Conservation (phyloP, 179 eudicot species). For the Vitellaria paradoxa region DNA sequence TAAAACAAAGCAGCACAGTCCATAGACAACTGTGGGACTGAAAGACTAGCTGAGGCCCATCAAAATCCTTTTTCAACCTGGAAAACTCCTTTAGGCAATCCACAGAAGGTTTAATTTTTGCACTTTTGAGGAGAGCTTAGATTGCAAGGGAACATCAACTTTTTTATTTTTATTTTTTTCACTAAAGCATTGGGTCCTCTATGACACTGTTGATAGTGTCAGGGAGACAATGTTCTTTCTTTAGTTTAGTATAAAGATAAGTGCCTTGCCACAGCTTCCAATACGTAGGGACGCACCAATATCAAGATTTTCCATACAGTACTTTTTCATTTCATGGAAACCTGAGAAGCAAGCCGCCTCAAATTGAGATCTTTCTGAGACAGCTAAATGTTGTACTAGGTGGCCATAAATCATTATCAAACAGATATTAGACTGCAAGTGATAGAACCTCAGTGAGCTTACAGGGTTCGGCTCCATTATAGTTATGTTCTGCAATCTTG, state of each 20-base stretch:
- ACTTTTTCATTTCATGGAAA: not conserved
- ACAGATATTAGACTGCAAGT: not conserved
- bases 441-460: slow-evolving; percentile 7
- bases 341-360: not conserved
- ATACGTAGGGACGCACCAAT: not conserved
- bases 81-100: too few relatives aligned
- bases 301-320: not conserved
- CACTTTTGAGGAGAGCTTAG: not conserved
- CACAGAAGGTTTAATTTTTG: not conserved
- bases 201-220: not conserved
- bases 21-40: not conserved
- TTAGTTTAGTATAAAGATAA: not conserved
- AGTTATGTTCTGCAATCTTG: not conserved
- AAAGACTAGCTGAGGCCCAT: not conserved
- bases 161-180: not conserved
- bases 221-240: not conserved
- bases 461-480: not conserved
- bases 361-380: not conserved
- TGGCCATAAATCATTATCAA: not conserved
- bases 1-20: not conserved
- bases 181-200: not conserved
- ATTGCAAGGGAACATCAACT: not conserved
- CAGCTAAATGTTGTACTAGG: not conserved
- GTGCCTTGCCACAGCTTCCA: not conserved
- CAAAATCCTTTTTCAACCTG: not conserved